A percentile compares a stretch with the other conserved stretches of the same genome.
phyloP scores from a whole-genome alignment of 169 alveolate species.

The Cryptosporidium ryanae region DNA sequence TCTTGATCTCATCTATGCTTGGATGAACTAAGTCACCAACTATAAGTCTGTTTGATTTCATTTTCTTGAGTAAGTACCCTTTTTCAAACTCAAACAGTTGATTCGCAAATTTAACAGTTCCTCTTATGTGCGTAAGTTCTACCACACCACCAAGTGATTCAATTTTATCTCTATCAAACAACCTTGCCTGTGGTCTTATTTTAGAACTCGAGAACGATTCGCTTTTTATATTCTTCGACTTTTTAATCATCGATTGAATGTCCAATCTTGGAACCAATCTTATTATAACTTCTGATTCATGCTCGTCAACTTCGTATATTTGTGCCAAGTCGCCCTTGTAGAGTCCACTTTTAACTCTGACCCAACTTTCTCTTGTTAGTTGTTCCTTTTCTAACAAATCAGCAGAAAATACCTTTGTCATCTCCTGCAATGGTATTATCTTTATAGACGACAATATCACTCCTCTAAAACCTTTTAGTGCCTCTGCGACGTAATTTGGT shows the following conservation, averaged over 20 bases:
- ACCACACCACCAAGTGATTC: constrained; percentile 87
- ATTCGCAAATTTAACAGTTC: constrained; percentile 86
- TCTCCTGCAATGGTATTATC: constrained; percentile 86
- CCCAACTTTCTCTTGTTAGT: constrained; percentile 86
- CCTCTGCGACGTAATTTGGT: constrained; percentile 81
- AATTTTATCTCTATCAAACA: constrained; percentile 85
- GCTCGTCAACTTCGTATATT: constrained; percentile 85
- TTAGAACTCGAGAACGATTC: constrained; percentile 21
- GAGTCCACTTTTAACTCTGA: constrained; percentile 84
- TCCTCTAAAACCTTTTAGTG: constrained; percentile 83
- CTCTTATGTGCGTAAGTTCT: constrained; percentile 85
- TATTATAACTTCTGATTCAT: constrained; percentile 82
- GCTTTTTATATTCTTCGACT: constrained; percentile 20
- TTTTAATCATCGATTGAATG: constrained; percentile 61
- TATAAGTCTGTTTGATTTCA: constrained; percentile 81
- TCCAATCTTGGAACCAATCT: constrained; percentile 84
- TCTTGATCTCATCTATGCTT: constrained; percentile 83
- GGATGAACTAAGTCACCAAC: constrained; percentile 83
- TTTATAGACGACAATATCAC: constrained; percentile 81
- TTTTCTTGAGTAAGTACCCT: constrained; percentile 83
- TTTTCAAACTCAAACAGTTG: constrained; percentile 84
- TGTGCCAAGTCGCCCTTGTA: constrained; percentile 87
- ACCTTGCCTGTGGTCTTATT: constrained; percentile 79
- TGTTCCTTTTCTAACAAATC: constrained; percentile 80
- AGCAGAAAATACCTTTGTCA: constrained; percentile 84